Evolutionary conservation across 306 rosid genomes (phyloP).

Genomic region (Inga leiocalycina): DNA sequence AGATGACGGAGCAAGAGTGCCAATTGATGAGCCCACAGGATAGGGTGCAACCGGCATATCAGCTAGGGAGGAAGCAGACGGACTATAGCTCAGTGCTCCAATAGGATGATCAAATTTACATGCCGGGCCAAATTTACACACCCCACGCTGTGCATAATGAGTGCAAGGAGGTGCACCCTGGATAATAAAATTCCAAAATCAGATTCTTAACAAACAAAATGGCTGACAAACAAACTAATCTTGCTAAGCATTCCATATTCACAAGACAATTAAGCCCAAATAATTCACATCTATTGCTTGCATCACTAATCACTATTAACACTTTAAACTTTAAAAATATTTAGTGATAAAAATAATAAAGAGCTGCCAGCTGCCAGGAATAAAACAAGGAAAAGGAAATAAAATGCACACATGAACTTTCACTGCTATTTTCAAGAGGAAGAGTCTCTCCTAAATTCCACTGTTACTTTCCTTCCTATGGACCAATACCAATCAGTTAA

Average conservation of each 20-base stretch:
- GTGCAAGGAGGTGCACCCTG: slow-evolving; percentile 94
- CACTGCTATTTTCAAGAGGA: background rate
- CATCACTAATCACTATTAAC: slow-evolving; percentile 16
- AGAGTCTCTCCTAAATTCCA: background rate
- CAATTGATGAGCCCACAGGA: slow-evolving; percentile 91
- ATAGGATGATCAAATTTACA: slow-evolving; percentile 95
- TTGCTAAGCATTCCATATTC: background rate
- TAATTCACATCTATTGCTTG: background rate
- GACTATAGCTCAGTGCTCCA: slow-evolving; percentile 88
- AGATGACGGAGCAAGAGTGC: slow-evolving; percentile 84
- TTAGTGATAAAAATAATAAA: background rate
- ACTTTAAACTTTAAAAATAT: background rate
- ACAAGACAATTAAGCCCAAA: background rate
- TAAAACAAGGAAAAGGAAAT: background rate
- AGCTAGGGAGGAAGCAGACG: slow-evolving; percentile 88
- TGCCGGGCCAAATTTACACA: slow-evolving; percentile 84
- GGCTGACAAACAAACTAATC: slow-evolving; percentile 6
- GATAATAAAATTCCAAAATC: slow-evolving; percentile 47
- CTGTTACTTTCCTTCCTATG: background rate
- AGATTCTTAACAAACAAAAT: slow-evolving; percentile 23
- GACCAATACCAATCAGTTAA: background rate
- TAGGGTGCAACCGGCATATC: slow-evolving; percentile 95
- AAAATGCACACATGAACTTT: background rate
- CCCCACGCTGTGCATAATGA: slow-evolving; percentile 89
- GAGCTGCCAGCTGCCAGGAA: background rate